Conservation (phyloP, 2,329 filamentous ascomycete species). For the Aspergillus luchuensis region DNA sequence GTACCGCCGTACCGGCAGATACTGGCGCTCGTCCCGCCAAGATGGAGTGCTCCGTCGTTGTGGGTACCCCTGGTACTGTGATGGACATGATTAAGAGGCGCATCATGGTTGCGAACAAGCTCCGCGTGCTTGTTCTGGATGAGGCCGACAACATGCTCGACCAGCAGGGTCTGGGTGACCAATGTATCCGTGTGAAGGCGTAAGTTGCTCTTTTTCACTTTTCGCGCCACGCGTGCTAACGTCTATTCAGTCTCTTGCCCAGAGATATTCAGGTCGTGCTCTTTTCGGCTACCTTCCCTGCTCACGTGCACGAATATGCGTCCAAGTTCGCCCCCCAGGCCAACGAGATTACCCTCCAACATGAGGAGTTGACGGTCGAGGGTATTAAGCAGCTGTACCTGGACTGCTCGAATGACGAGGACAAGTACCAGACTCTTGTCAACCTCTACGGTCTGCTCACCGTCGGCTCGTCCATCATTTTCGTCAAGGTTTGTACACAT, state of each 20-base stretch:
- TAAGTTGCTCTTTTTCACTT: slow-evolving; percentile 49
- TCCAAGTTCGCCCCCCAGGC: slow-evolving; percentile 80
- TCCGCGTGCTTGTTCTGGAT: slow-evolving; percentile 87
- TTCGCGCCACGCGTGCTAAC: slow-evolving; percentile 3
- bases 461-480: slow-evolving; percentile 96
- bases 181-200: slow-evolving; percentile 88
- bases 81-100: slow-evolving; percentile 80
- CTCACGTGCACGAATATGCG: slow-evolving; percentile 82
- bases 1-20: slow-evolving; percentile 78
- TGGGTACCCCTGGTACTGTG: slow-evolving; percentile 92
- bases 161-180: slow-evolving; percentile 90
- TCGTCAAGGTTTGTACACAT: slow-evolving; percentile 71
- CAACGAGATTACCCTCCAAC: slow-evolving; percentile 82
- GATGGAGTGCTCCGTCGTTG: slow-evolving; percentile 76
- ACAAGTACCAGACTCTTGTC: slow-evolving; percentile 86
- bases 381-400: slow-evolving; percentile 98
- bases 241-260: slow-evolving; percentile 65
- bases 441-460: slow-evolving; percentile 96
- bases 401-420: slow-evolving; percentile 77
- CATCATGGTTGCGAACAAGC: slow-evolving; percentile 68
- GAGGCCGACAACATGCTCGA: slow-evolving; percentile 99
- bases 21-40: slow-evolving; percentile 67
- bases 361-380: slow-evolving; percentile 91
- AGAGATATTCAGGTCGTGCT: slow-evolving; percentile 80
- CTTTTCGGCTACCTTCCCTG: slow-evolving; percentile 93